Evolutionary conservation across 305 asterid species (phyloP).

Genomic region (Fraxinus sp.): DNA sequence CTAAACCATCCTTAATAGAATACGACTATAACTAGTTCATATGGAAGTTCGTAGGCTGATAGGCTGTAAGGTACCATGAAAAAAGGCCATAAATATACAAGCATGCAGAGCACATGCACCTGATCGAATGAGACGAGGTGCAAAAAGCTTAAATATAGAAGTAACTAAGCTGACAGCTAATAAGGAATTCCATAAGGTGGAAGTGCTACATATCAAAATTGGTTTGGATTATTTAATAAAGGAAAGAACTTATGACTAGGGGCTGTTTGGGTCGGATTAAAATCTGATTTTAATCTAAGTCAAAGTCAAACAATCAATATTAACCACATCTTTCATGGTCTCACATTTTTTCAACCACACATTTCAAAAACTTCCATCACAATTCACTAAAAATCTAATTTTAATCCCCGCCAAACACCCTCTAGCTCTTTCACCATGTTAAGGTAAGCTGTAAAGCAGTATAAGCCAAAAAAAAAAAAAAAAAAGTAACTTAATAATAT

Average conservation of each 20-base stretch:
- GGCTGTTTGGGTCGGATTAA: too few species aligned
- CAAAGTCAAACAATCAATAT: too few species aligned
- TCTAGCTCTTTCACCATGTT: background rate
- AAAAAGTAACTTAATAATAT: background rate
- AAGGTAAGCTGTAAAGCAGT: background rate
- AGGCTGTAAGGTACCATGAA: background rate
- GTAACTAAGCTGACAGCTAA: background rate
- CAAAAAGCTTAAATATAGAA: background rate
- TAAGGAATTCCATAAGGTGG: background rate
- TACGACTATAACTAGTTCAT: background rate
- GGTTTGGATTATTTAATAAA: background rate
- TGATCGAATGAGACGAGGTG: background rate
- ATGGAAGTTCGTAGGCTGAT: background rate
- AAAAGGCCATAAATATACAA: background rate
- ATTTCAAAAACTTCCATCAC: too few species aligned
- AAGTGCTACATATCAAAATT: background rate
- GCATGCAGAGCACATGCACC: background rate
- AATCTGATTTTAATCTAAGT: too few species aligned
- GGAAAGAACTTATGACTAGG: background rate
- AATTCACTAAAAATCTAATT: too few species aligned
- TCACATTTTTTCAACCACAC: too few species aligned
- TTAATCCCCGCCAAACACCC: too few species aligned
- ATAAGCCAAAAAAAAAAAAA: background rate
- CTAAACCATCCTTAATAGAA: background rate
- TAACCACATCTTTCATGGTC: too few species aligned